Evolutionary conservation across 805 yeast genomes (phyloP), one percentile per base, ranked within the genome.

Genomic region (Wickerhamomyces bisporus): DNA sequence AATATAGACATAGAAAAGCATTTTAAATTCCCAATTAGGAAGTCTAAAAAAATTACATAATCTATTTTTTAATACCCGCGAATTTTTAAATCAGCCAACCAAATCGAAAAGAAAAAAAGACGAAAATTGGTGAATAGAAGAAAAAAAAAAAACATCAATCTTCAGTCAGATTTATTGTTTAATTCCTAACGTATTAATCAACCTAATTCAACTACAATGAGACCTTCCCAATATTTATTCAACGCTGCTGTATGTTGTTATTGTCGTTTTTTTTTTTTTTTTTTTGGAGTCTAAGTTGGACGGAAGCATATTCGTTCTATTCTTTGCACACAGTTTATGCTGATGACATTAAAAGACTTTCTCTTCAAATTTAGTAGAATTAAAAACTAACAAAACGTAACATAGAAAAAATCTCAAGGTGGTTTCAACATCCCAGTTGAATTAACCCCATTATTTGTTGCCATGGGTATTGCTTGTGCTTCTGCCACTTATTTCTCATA

Each of bases 391-490:
- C 51, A 36, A 23, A 24, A 14, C 15, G 16, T n/a, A 7, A 11
- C 16, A 42, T 46, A 63, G 62, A 67, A 65, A 49, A 66, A 66
- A 52, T n/a, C n/a, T n/a, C 42, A 57, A 21, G 45, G 60, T 39
- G 63, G 63, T 41, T 35, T 52, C 30, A 52, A 53, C 30, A 49
- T 75, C 38, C 81, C 81, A 52, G 70, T 75, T 38, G 81, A 76
- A 61, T 59, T 76, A 52, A 71, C 77, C 41, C 81, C 81, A 55
- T 64, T 76, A 47, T 73, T 73, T 51, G 62, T 71, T 26, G 79
- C 79, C 28, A 68, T 75, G 66, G 72, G 74, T 55, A 70, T 73
- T 41, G 81, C 79, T 27, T 52, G 62, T 39, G 44, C 71, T 29
- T 67, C 72, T 26, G 80, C 77, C 38, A 48, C 65, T 43, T 76